Evolutionary conservation across 2,329 filamentous ascomycete genomes (phyloP).

Genomic region (Xylariaceae sp.): DNA sequence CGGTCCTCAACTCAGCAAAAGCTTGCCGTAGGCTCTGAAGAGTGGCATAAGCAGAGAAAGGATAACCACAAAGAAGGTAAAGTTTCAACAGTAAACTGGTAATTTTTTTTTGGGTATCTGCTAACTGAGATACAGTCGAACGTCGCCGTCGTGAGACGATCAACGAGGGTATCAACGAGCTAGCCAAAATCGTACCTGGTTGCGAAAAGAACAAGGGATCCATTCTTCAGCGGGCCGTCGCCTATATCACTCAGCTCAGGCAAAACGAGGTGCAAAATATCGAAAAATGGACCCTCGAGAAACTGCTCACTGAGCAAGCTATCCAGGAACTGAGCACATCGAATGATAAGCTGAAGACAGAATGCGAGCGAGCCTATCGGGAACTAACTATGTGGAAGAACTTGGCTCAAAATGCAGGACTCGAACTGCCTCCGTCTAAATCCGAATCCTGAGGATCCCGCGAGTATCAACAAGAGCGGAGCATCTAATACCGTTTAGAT

Average conservation of each 20-base stretch:
- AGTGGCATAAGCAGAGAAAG: slow-evolving; percentile 96
- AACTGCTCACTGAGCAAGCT: slow-evolving; percentile 82
- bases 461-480: not conserved
- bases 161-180: slow-evolving; percentile 97
- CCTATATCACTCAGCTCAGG: slow-evolving; percentile 91
- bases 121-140: slow-evolving; percentile 62
- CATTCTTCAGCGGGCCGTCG: slow-evolving; percentile 86
- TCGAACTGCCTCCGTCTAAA: slow-evolving; percentile 43
- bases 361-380: slow-evolving; percentile 72
- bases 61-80: slow-evolving; percentile 98
- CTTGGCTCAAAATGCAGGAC: slow-evolving; percentile 56
- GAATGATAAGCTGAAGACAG: slow-evolving; percentile 80
- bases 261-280: slow-evolving; percentile 93
- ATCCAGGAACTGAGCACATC: slow-evolving; percentile 82
- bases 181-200: slow-evolving; percentile 94
- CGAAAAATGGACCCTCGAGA: slow-evolving; percentile 89
- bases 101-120: not conserved
- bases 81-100: not conserved
- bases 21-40: slow-evolving; percentile 88
- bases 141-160: slow-evolving; percentile 95
- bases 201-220: slow-evolving; percentile 99
- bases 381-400: slow-evolving; percentile 78
- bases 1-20: slow-evolving; percentile 53
- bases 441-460: slow-evolving; percentile 34
- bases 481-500: not conserved